phyloP scores from a whole-genome alignment of 2,329 filamentous ascomycete genomes.

The Chaetomiaceae sp. region DNA sequence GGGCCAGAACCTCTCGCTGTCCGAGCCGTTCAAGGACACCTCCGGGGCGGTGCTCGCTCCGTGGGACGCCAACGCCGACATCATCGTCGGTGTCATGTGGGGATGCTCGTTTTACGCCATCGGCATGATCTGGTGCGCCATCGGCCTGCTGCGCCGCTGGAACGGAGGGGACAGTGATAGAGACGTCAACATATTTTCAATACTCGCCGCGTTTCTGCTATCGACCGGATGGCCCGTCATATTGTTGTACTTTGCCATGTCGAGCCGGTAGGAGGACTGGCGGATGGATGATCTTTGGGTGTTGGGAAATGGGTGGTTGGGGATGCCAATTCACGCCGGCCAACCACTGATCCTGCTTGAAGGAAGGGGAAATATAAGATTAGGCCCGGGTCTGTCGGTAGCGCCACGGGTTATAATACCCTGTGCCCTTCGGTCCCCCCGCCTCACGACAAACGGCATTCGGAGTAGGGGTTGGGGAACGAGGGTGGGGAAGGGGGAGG shows the following conservation, averaged over 20 bases:
- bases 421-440: too few relatives aligned
- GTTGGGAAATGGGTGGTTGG: too few relatives aligned
- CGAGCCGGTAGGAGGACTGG: neutral
- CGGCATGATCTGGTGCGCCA: conserved; percentile 41
- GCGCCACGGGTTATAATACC: too few relatives aligned
- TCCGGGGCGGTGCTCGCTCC: conserved; percentile 33
- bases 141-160: conserved; percentile 42
- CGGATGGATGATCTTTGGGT: neutral
- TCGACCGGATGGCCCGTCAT: conserved; percentile 26
- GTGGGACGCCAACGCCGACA: conserved; percentile 30
- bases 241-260: conserved; percentile 23
- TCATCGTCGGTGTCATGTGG: conserved; percentile 36
- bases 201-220: conserved; percentile 26
- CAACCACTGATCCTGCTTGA: too few relatives aligned
- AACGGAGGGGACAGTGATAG: conserved; percentile 35
- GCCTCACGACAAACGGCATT: too few relatives aligned
- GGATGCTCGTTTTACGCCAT: conserved; percentile 34
- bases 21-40: conserved; percentile 34
- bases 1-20: conserved; percentile 40
- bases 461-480: too few relatives aligned
- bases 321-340: too few relatives aligned
- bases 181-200: conserved; percentile 19
- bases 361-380: too few relatives aligned
- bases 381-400: too few relatives aligned
- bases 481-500: too few relatives aligned